These are phyloP conservation scores for Lentinula sp. DNA, from an alignment of 768 basidiomycete genomes.

Conservation along the genomic window DNA sequence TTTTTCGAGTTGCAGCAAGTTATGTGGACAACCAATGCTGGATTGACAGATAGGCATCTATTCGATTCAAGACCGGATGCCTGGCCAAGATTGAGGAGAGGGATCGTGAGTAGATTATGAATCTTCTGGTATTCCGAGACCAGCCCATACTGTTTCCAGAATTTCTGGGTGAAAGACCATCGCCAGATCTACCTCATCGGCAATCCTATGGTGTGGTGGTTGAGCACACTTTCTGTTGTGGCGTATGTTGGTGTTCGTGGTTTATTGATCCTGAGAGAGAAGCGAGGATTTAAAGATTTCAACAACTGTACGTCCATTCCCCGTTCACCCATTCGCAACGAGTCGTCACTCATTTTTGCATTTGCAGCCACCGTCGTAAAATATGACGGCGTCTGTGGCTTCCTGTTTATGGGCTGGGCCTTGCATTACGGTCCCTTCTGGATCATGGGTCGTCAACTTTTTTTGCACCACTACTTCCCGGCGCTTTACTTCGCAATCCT, in stretches of 20 bases:
- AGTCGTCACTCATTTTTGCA: background rate
- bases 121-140: background rate
- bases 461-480: slow-evolving; percentile 97
- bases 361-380: slow-evolving; percentile 77
- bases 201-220: slow-evolving; percentile 92
- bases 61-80: slow-evolving; percentile 90
- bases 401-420: slow-evolving; percentile 88
- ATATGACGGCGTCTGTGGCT: slow-evolving; percentile 86
- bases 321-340: background rate
- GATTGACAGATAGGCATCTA: slow-evolving; percentile 89
- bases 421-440: slow-evolving; percentile 97
- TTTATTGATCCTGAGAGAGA: slow-evolving; percentile 79
- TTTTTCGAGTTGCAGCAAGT: slow-evolving; percentile 89
- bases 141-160: slow-evolving; percentile 37
- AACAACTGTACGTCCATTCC: slow-evolving; percentile 66
- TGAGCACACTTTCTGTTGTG: slow-evolving; percentile 65
- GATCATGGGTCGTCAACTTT: slow-evolving; percentile 94
- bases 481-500: slow-evolving; percentile 93
- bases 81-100: slow-evolving; percentile 89
- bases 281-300: slow-evolving; percentile 89
- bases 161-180: slow-evolving; percentile 98
- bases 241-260: slow-evolving; percentile 67
- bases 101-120: slow-evolving; percentile 64
- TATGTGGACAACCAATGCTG: slow-evolving; percentile 97
- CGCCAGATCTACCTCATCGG: slow-evolving; percentile 93